Base-by-base conservation (phyloP, 768 basidiomycete species). In the Pisolithus marmoratus region DNA sequence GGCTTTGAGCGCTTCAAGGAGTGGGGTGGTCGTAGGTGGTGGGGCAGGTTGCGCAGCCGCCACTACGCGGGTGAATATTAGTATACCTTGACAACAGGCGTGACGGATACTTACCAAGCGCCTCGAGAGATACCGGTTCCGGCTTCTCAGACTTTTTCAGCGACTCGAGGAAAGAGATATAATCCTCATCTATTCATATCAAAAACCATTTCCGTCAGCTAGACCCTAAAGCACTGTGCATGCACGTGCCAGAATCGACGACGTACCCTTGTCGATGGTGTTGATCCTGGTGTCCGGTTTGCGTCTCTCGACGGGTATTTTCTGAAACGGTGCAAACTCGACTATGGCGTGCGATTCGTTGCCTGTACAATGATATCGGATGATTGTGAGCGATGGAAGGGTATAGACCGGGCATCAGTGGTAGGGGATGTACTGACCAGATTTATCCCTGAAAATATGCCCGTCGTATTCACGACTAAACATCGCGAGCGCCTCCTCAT, bases 281-380 rank as follows among this genome's bases (percentile, higher is more conserved):
- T 81, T 90, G 58, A 84, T 85, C 22, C 92, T 75, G 34, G 78
- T 79, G 60, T 99, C 95, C 0, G 67, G 65, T 70, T 95, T 97
- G 67, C 83, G 84, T 68, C 87, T 83, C 54, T 78, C 76, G 0
- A 78, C 63, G 0, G 94, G 90, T 11, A 87, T 69, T 63, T 93
- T 96, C 66, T 93, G 94, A 56, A 87, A 90, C 5, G 94, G 92
- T 0, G 96, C 89, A 62, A 89, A 97, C 68, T 99, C 95, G 7
- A 99, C 93, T 4, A 96, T 75, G 1, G 90, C 94, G 46, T 85
- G 77, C 2, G 83, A 90, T 64, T 95, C 91, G 60, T 85, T 87
- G 15, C 95, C 95, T 95, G 58, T 11, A n/a, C 12, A 47, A 19
- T 15, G 34, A 22, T n/a, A 22, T 36, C 43, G 46, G 46, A 34